Conservation (phyloP, 139 green algal species). For the Auxenochlorella pyrenoidosa region DNA sequence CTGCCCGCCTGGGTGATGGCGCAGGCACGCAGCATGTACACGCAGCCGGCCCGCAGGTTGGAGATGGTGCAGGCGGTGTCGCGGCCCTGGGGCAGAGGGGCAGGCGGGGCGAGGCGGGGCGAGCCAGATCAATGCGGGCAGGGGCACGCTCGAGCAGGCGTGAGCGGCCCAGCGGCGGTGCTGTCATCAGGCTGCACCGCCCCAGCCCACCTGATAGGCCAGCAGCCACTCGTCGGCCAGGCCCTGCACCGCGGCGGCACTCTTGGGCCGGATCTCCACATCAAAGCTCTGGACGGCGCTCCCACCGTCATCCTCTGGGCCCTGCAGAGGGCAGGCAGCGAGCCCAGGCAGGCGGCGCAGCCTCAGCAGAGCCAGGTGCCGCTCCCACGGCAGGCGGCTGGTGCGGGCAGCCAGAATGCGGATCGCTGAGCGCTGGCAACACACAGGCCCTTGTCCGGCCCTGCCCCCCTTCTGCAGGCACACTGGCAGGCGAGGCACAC, state of each 20-base stretch:
- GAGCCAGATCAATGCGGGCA: background rate
- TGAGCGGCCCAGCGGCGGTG: background rate
- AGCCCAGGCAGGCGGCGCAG: background rate
- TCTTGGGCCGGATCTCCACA: conserved; percentile 72
- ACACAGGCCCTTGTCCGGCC: too few relatives aligned
- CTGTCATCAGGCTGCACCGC: background rate
- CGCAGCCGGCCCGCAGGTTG: conserved; percentile 65
- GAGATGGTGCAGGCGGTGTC: conserved; percentile 66
- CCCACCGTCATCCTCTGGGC: conserved; percentile 65
- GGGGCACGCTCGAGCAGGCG: background rate
- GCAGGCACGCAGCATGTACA: conserved; percentile 68
- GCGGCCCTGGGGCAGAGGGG: conserved; percentile 43
- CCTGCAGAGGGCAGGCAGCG: background rate
- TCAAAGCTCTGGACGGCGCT: conserved; percentile 51
- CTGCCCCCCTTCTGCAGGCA: background rate
- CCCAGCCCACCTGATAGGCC: conserved; percentile 55
- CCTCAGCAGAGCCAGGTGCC: background rate
- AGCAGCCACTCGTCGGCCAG: conserved; percentile 69
- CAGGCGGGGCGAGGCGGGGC: background rate
- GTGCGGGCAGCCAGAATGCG: too few relatives aligned
- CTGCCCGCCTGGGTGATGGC: conserved; percentile 58
- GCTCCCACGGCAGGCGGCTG: too few relatives aligned
- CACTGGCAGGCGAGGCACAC: background rate
- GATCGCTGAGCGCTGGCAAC: too few relatives aligned
- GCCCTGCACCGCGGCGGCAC: conserved; percentile 45